Base-by-base conservation (phyloP, 163 green algal species). In the Volvox carteri region DNA sequence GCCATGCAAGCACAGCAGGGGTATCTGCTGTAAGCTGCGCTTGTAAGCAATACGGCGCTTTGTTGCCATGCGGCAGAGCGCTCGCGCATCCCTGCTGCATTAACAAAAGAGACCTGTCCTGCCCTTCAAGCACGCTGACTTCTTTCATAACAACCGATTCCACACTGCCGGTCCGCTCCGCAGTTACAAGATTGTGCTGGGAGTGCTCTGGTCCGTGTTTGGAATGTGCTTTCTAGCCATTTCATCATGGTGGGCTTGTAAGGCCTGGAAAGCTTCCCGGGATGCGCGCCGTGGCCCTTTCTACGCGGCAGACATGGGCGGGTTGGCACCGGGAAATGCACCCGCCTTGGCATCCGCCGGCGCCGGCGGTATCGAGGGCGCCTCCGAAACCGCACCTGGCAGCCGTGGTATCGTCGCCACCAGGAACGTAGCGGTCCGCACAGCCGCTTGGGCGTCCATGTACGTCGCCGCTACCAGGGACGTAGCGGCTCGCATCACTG, bases 171-270 rank as follows among this genome's bases (percentile, higher is more conserved):
- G n/a, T 46, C 65, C 12, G 12, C 30, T 7, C 33, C 30, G 30
- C 90, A 93, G 86, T 30, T 93, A 92, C 84, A 86, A 91, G 48
- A 91, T 91, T n/a, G 78, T 84, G 41, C 50, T 93, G 30, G 60
- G 52, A 62, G n/a, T 91, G 25, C 18, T 93, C 44, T 93, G 90
- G 90, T 83, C 86, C 77, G 70, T 84, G 2, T 92, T 92, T 48
- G 76, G 44, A 0, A 44, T 85, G 19, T 37, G 28, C 25, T 30
- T 91, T 35, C 48, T 90, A 1, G 42, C 18, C 60, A 84, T 93
- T 5, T 8, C 75, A 1, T 56, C 46, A 19, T 87, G 46, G 75
- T 70, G 46, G 37, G 77, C 25, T 25, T 11, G 33, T 67, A 25
- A 16, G 42, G 35, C 67, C 23, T 80, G 42, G 79, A 58, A 33